Evolutionary conservation across 352 stramenopile species (phyloP).

Genomic region (Phytopythium litorale): DNA sequence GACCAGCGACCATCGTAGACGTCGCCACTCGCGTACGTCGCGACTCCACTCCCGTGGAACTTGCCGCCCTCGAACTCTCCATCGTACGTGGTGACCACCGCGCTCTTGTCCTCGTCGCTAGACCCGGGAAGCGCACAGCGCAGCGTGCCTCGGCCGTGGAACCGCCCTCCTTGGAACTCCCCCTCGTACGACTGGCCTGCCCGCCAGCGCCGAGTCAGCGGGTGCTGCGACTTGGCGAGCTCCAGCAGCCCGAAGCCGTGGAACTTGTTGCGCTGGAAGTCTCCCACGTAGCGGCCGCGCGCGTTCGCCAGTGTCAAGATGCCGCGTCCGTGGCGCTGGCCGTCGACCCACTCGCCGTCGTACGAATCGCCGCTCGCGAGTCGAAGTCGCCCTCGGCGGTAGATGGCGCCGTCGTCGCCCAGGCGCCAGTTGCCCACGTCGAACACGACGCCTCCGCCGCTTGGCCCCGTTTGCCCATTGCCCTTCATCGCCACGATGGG

Average conservation of each 20-base stretch:
- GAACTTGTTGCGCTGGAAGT: conserved; percentile 52
- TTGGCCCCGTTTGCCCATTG: neutral
- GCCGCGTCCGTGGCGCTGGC: conserved; percentile 66
- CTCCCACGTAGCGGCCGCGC: conserved; percentile 41
- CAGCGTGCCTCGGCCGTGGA: conserved; percentile 48
- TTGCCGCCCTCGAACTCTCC: conserved; percentile 43
- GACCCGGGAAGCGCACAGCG: neutral
- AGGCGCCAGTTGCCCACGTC: conserved; percentile 68
- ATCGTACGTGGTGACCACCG: conserved; percentile 44
- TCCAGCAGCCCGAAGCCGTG: conserved; percentile 60
- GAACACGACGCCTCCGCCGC: conserved; percentile 36
- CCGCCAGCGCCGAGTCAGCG: conserved; percentile 61
- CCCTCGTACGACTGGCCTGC: conserved; percentile 63
- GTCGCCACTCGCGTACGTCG: conserved; percentile 52
- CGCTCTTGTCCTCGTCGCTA: conserved; percentile 16
- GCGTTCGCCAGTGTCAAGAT: conserved; percentile 42
- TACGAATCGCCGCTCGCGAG: conserved; percentile 79
- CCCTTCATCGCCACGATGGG: neutral
- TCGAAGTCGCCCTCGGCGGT: conserved; percentile 61
- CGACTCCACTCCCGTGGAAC: conserved; percentile 55
- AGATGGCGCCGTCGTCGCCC: conserved; percentile 67
- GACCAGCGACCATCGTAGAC: conserved; percentile 71
- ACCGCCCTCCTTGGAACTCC: conserved; percentile 43
- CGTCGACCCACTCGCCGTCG: conserved; percentile 83
- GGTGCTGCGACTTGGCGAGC: conserved; percentile 47